Base-by-base conservation (phyloP, 225 moss, liverwort and hornwort species). In the Physcomitrellopsis africana region DNA sequence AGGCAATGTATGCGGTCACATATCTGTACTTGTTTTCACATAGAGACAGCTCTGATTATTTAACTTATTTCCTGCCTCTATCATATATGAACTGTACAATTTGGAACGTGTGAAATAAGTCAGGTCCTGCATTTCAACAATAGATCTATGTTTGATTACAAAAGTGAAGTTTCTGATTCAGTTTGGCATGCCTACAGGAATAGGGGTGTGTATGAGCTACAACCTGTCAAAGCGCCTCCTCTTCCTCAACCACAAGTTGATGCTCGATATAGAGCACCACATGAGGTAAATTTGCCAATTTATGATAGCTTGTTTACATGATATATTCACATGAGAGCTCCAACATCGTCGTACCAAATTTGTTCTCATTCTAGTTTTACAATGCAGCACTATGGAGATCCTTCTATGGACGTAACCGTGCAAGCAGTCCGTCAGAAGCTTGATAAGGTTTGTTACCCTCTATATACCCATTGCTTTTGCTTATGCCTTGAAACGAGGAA, bases 321-420 rank as follows among this genome's bases (percentile, higher is more conserved):
- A 11, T 51, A 18, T 64, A 20, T n/a, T 53, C 16, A 19, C 52
- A 49, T 37, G 24, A 65, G 29, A 63, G 12, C 51, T 68, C 19
- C 42, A 56, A 13, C 32, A 16, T 29, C 3, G 7, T 20, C 51
- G 10, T 4, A 22, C 24, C 26, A 16, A 47, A 20, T 43, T 47
- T 53, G n/a, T 77, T 27, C 63, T 75, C 9, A 70, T 22, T 43
- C 20, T 41, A 13, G n/a, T 24, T 60, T 66, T 82, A 47, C 23
- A 20, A 0, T 74, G 79, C 88, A 88, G 88, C 88, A 88, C 49
- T 71, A 71, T 16, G 83, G 80, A 56, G 71, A 80, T 59, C 53
- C 85, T 24, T 85, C 85, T 37, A 76, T 88, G 83, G 88, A 85
- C 78, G 81, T 80, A 79, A 88, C 88, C 37, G 85, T 85, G 37